These are phyloP conservation scores for Cercophora sp. DNA, from an alignment of 495 filamentous ascomycete species.

Conservation along the genomic window DNA sequence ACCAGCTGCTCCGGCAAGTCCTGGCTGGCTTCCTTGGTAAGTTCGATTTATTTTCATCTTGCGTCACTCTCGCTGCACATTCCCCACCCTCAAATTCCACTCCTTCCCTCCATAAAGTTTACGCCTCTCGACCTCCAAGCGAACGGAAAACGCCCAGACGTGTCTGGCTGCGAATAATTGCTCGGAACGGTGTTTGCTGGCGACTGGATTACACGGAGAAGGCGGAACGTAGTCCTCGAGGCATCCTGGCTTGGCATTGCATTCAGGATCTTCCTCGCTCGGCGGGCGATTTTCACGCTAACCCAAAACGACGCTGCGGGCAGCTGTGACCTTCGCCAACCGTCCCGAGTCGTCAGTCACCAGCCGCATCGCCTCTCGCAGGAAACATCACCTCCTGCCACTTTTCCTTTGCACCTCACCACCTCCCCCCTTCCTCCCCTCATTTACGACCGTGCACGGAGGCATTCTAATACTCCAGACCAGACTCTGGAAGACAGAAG, in stretches of 20 bases:
- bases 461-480: conserved; percentile 17
- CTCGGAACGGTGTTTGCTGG: too few species aligned
- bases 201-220: too few species aligned
- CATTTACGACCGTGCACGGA: conserved; percentile 3
- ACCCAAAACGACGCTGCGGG: conserved; percentile 15
- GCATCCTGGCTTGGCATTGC: too few species aligned
- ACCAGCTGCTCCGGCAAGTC: too few species aligned
- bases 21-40: too few species aligned
- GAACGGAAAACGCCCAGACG: too few species aligned
- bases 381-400: conserved; percentile 15
- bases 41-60: background rate
- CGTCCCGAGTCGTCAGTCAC: conserved; percentile 25
- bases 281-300: conserved; percentile 13
- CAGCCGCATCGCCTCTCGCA: conserved; percentile 26
- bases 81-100: background rate
- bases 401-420: conserved; percentile 4
- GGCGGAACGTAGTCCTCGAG: too few species aligned
- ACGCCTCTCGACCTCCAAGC: background rate
- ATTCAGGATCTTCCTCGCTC: conserved; percentile 8
- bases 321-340: conserved; percentile 22
- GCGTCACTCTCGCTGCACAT: background rate
- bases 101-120: background rate
- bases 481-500: conserved; percentile 9
- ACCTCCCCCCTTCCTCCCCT: conserved; percentile 1
- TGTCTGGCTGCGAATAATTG: too few species aligned